These are phyloP conservation scores for Cenchrus americanus DNA, from an alignment of 176 grass and related monocot genomes.

Conservation along the genomic window DNA sequence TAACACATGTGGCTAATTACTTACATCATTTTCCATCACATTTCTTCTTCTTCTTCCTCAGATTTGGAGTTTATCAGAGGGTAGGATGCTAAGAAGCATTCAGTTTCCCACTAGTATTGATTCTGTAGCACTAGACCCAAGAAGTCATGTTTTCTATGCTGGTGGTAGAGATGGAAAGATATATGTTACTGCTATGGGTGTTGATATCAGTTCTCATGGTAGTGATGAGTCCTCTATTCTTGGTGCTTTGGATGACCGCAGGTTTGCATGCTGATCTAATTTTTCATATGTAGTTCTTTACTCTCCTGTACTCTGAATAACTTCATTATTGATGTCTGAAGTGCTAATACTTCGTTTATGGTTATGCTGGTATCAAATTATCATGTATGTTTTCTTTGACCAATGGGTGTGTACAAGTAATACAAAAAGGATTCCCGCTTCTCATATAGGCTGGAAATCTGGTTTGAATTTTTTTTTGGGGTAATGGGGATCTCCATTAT, in stretches of 20 bases:
- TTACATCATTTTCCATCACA: background rate
- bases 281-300: slow-evolving; percentile 26
- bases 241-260: slow-evolving; percentile 70
- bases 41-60: slow-evolving; percentile 26
- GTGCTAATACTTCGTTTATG: background rate
- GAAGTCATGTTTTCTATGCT: slow-evolving; percentile 87
- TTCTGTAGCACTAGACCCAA: slow-evolving; percentile 65
- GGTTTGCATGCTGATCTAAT: slow-evolving; percentile 48
- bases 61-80: slow-evolving; percentile 85
- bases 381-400: slow-evolving; percentile 9
- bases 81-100: slow-evolving; percentile 73
- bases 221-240: slow-evolving; percentile 56
- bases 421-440: background rate
- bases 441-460: background rate
- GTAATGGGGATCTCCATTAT: too few relatives aligned
- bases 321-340: background rate
- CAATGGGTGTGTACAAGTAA: background rate
- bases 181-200: slow-evolving; percentile 80
- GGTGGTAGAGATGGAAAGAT: slow-evolving; percentile 92
- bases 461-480: too few relatives aligned
- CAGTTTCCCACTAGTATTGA: slow-evolving; percentile 64
- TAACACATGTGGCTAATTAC: slow-evolving; percentile 23
- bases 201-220: slow-evolving; percentile 54
- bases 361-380: background rate
- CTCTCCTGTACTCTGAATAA: slow-evolving; percentile 17